Evolutionary conservation across 306 rosid genomes (phyloP), one percentile per base, ranked within the genome.

Genomic region (Pterocarpus macrocarpus): DNA sequence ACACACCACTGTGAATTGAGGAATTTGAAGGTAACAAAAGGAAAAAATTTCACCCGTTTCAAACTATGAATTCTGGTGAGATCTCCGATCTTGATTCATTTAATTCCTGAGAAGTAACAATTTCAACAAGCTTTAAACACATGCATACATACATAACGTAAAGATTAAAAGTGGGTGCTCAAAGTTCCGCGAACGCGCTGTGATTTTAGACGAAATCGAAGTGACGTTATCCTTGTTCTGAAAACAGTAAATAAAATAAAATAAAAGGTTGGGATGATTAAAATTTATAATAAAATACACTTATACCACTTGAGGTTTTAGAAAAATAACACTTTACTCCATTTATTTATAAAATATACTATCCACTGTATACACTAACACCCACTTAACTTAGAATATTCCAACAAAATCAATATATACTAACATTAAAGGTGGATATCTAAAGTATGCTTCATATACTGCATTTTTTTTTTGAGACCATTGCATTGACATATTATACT

Each of bases 141-240:
- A 17, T 35, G 17, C 39, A 73, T 56, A 78, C 28, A 22, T 16
- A 47, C 22, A 7, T 4, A 22, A 22, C 28, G 28, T 22, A 22
- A 47, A 62, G 50, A 36, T 32, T 45, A 22, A 43, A 16, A 59
- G 32, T n/a, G 16, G 44, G n/a, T 10, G 16, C 6, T 62, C 17
- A 39, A 73, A 64, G 68, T 17, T 76, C 3, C 16, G 66, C 17
- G 9, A 33, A 22, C n/a, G 3, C 82, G 93, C 99, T 86, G 89
- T 80, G 69, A 95, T 87, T 88, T 91, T 93, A 11, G 90, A 73
- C 41, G 91, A 83, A 85, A 90, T 70, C 50, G 97, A 94, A 44
- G 89, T 82, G 83, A 73, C 62, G 56, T 93, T 91, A 86, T 93
- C 98, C 87, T 91, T 91, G 28, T 73, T 86, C 99, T 95, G 91